Evolutionary conservation across 1,284 basidiomycete species (phyloP).

Genomic region (Meripilus lineatus): DNA sequence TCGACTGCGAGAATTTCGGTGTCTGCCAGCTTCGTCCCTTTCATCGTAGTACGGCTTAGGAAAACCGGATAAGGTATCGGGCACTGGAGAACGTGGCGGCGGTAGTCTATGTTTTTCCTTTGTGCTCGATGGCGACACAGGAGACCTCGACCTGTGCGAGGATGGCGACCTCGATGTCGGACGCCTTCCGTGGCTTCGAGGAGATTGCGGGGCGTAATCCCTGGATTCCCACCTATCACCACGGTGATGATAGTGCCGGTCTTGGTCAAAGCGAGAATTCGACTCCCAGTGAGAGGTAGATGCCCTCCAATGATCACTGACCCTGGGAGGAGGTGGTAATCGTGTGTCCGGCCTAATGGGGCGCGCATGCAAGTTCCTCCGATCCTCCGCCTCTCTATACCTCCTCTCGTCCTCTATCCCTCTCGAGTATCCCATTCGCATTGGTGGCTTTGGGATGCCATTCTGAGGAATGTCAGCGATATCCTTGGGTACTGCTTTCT

Average conservation of each 20-base stretch:
- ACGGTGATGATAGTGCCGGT: conserved; percentile 14
- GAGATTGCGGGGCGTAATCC: conserved; percentile 15
- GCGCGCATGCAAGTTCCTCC: conserved; percentile 13
- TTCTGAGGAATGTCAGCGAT: conserved; percentile 13
- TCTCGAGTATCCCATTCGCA: not conserved
- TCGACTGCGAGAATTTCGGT: not conserved
- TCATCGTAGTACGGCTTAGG: conserved; percentile 16
- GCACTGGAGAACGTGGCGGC: conserved; percentile 18
- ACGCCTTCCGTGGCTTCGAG: conserved; percentile 2
- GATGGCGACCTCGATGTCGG: conserved; percentile 18
- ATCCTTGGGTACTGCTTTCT: conserved; percentile 31
- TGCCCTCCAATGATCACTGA: too few relatives aligned
- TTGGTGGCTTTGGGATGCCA: conserved; percentile 8
- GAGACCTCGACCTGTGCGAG: conserved; percentile 23
- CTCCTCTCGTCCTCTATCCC: conserved; percentile 38
- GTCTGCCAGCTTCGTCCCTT: conserved; percentile 7
- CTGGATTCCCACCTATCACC: conserved; percentile 13
- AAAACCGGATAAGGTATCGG: conserved; percentile 9
- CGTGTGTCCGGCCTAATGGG: conserved; percentile 10
- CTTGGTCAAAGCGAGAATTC: conserved; percentile 10
- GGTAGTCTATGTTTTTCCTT: conserved; percentile 28
- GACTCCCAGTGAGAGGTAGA: conserved; percentile 22
- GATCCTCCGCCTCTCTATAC: conserved; percentile 28
- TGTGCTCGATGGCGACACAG: conserved; percentile 18
- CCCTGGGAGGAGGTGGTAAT: conserved; percentile 7